phyloP scores from a whole-genome alignment of 2,329 filamentous ascomycete genomes.

The Ophiostoma fasciatum region DNA sequence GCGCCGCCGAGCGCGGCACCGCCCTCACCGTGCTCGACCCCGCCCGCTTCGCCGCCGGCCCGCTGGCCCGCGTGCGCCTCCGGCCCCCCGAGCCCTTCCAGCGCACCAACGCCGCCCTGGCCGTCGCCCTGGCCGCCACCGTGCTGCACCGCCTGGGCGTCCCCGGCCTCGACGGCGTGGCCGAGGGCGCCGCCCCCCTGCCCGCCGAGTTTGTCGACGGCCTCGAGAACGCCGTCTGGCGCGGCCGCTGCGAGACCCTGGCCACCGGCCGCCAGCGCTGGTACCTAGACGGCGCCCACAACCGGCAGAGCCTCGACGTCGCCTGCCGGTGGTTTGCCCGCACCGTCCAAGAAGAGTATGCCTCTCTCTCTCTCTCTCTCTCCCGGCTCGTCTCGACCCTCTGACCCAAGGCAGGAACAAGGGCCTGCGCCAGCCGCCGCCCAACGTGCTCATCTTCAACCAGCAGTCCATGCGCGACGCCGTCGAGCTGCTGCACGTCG shows the following conservation, averaged over 20 bases:
- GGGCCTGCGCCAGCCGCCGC: not conserved
- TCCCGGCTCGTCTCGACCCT: too few species aligned
- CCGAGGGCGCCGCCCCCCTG: slow-evolving; percentile 13
- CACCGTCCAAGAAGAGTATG: slow-evolving; percentile 11
- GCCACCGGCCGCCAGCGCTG: slow-evolving; percentile 42
- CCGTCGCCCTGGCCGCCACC: slow-evolving; percentile 23
- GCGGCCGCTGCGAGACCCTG: slow-evolving; percentile 61
- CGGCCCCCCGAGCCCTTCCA: slow-evolving; percentile 12
- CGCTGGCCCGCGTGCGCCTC: slow-evolving; percentile 6
- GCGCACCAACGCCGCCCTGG: slow-evolving; percentile 14
- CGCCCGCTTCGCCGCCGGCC: slow-evolving; percentile 2
- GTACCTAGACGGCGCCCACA: slow-evolving; percentile 83
- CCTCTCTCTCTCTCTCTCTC: too few species aligned
- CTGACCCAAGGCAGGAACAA: not conserved
- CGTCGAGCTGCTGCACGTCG: slow-evolving; percentile 43
- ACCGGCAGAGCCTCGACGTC: slow-evolving; percentile 63
- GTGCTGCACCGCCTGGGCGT: slow-evolving; percentile 34
- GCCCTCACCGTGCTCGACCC: slow-evolving; percentile 12
- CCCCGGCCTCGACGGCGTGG: slow-evolving; percentile 19
- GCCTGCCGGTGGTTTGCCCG: slow-evolving; percentile 64
- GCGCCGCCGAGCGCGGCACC: slow-evolving; percentile 33
- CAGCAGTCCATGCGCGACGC: slow-evolving; percentile 73
- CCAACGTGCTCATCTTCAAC: slow-evolving; percentile 64
- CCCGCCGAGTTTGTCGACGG: slow-evolving; percentile 47
- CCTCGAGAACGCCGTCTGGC: slow-evolving; percentile 50